Base-by-base conservation (phyloP, 2,329 filamentous ascomycete genomes). In the Neonectria punicea region DNA sequence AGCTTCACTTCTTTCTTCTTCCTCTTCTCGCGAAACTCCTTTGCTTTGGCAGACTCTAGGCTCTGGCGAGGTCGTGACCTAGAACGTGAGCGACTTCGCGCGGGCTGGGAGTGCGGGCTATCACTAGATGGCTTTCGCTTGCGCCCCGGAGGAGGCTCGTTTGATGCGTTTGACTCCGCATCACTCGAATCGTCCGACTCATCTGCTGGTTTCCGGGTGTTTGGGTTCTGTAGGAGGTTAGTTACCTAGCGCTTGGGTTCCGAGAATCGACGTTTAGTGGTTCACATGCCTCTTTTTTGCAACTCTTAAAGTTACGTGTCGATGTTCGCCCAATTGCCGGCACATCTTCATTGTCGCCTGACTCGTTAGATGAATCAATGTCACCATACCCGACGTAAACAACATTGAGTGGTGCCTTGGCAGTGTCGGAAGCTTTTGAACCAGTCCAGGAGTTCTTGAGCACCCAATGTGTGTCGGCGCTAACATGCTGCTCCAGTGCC, bases 381-480 rank as follows among this genome's bases (percentile, higher is more conserved):
- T 85, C 83, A 9, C 84, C 83, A 65, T 84, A 87, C 22, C 83
- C 82, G 66, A 86, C 80, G 63, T 89, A 89, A 53, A 92, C 86
- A 39, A 94, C 84, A 58, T 85, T 84, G 58, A 87, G 75, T 28
- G 80, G 81, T 44, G 80, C 73, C 62, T 81, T 77, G 47, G 78
- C 66, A 59, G 70, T 70, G 69, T 72, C 73, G 20, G 67, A 63
- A 25, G 77, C 73, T 58, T 70, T 70, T 11, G 68, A 47, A 16
- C 73, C 67, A 39, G 68, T 58, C 53, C 72, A 68, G 16, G 72
- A 70, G 57, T 88, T 84, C 66, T 88, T 89, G 60, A 94, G 80
- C 18, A 92, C 90, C 92, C 92, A 95, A 76, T 90, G 89, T 18
- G 90, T 91, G 77, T 94, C 92, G 57, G 90, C 89, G 47, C 86